Evolutionary conservation across 495 filamentous ascomycete genomes (phyloP), one percentile per base, ranked within the genome.

Genomic region (Friedmanniomyces endolithicus): DNA sequence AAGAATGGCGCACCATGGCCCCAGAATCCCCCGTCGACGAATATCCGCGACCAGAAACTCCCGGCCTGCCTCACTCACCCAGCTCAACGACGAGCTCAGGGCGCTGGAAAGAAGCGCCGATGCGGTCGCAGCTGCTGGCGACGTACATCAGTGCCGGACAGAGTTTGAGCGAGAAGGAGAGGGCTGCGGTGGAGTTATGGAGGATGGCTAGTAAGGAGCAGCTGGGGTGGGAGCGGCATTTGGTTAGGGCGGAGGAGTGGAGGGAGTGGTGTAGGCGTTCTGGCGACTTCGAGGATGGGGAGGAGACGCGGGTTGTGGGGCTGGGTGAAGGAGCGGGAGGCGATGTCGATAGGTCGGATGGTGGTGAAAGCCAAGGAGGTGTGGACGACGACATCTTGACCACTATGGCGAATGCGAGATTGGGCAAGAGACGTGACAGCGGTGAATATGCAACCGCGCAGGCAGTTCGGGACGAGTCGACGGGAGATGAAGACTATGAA

Each of bases 61-160:
- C 50, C 11, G 33, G 50, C 9, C 8, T 6, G 4, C 50, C 50
- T 20, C 41, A 47, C 29, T 33, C 51, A 2, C 39, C 51, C 22
- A 20, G 12, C 40, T 48, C 25, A 8, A 48, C 31, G 25, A 44
- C 37, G 16, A 44, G 22, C 27, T 17, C 40, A 7, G 39, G 40
- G 3, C 20, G 24, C 11, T 45, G 23, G 24, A 39, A 22, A 11
- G 20, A 44, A 17, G n/a, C 25, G 17, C 41, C 43, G 17, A 55
- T 27, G 16, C 41, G 52, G 17, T 55, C 39, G 25, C 52, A 55
- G 44, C 33, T 48, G 1, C 29, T 55, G n/a, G 41, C 52, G 9
- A 19, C n/a, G 7, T 55, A 48, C 20, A 19, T 55, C 8, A 19
- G 23, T 1, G 11, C 43, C 1, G 52, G 52, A 11, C 8, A n/a